phyloP scores from a whole-genome alignment of 139 green algal species.

The Trebouxia sp. region DNA sequence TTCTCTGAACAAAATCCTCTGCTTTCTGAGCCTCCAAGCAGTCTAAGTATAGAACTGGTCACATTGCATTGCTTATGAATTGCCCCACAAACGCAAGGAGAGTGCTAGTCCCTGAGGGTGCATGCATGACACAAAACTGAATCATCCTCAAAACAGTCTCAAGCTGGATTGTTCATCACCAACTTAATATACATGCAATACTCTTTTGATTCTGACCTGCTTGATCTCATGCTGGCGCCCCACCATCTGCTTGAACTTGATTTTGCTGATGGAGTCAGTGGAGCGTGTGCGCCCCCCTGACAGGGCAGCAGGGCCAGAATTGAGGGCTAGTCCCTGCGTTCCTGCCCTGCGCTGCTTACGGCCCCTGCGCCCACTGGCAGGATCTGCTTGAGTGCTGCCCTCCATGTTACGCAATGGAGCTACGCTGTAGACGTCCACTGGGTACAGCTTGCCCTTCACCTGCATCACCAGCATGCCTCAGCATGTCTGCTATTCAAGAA shows the following conservation, averaged over 20 bases:
- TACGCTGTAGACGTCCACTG: slow-evolving; percentile 46
- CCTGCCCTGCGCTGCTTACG: background rate
- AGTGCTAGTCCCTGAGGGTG: too few relatives aligned
- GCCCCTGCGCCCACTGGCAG: background rate
- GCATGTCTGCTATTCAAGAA: too few relatives aligned
- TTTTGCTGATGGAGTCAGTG: slow-evolving; percentile 8
- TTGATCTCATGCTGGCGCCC: slow-evolving; percentile 17
- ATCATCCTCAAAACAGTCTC: too few relatives aligned
- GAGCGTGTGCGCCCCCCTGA: background rate
- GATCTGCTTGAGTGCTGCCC: background rate
- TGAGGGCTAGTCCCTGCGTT: background rate
- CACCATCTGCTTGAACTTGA: slow-evolving; percentile 29
- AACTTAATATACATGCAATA: background rate
- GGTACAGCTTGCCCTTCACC: slow-evolving; percentile 63
- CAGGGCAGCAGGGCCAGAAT: background rate
- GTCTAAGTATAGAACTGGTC: too few relatives aligned
- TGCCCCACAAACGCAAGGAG: too few relatives aligned
- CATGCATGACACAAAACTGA: too few relatives aligned
- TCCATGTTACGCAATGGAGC: background rate
- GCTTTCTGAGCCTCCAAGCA: too few relatives aligned
- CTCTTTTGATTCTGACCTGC: background rate
- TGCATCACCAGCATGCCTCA: slow-evolving; percentile 5
- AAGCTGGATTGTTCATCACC: background rate
- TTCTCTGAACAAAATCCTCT: too few relatives aligned
- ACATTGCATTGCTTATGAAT: too few relatives aligned